These are phyloP conservation scores for Rheum nobile DNA, from an alignment of 148 eudicot species.

Conservation along the genomic window DNA sequence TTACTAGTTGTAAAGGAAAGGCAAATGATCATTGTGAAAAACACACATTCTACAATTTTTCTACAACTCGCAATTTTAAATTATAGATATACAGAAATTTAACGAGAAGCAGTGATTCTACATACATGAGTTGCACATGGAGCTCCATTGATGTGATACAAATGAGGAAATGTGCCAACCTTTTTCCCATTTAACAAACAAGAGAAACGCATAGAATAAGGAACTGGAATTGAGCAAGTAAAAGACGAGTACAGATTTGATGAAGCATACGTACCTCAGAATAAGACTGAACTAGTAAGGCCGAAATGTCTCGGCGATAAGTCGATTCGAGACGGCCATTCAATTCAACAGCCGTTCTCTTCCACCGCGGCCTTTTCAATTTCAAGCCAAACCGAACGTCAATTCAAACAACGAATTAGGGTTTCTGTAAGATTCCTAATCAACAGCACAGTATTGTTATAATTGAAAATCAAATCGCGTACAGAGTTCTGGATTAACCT, in stretches of 20 bases:
- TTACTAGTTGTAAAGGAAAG: not conserved
- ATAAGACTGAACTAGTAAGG: constrained; percentile 56
- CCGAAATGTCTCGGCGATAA: constrained; percentile 40
- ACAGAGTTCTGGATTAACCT: constrained; percentile 1
- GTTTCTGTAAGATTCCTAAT: not conserved
- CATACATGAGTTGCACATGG: constrained; percentile 57
- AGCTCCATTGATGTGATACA: constrained; percentile 36
- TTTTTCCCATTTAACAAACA: constrained; percentile 8
- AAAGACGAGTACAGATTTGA: not conserved
- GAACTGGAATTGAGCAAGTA: not conserved
- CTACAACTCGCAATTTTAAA: not conserved
- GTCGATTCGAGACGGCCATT: constrained; percentile 46
- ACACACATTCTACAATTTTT: not conserved
- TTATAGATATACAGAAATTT: not conserved
- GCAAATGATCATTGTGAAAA: not conserved
- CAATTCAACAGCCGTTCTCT: constrained; percentile 40
- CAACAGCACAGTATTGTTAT: not conserved
- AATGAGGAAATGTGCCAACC: constrained; percentile 60
- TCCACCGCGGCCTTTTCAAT: constrained; percentile 46
- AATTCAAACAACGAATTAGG: not conserved
- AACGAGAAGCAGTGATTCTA: constrained; percentile 1
- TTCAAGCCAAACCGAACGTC: not conserved
- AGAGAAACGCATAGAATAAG: not conserved
- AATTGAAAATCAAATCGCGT: not conserved
- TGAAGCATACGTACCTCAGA: constrained; percentile 30